Conservation (phyloP, 257 asterid genomes). For the Handroanthus guayacan region DNA sequence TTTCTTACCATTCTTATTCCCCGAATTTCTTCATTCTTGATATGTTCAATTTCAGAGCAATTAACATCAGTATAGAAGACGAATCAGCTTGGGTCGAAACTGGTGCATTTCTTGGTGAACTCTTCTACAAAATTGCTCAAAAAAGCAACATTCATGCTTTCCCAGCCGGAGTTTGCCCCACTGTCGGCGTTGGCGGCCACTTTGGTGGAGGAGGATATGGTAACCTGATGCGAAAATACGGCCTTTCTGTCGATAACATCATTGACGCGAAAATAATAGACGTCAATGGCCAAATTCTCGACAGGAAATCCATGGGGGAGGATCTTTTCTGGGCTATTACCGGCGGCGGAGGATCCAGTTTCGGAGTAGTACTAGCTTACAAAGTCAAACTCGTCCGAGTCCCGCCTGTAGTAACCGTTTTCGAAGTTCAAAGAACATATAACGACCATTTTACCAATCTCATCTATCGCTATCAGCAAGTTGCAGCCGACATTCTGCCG, state of each 20-base stretch:
- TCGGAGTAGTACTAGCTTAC: slow-evolving; percentile 43
- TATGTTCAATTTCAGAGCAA: slow-evolving; percentile 47
- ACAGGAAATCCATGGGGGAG: slow-evolving; percentile 53
- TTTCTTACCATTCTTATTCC: slow-evolving; percentile 42
- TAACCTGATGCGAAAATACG: slow-evolving; percentile 39
- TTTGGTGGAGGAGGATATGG: slow-evolving; percentile 50
- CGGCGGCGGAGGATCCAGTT: slow-evolving; percentile 51
- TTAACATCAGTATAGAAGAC: slow-evolving; percentile 30
- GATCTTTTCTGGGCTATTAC: slow-evolving; percentile 52
- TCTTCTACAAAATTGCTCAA: slow-evolving; percentile 46
- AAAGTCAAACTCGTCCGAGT: slow-evolving; percentile 42
- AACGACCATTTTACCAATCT: too few relatives aligned
- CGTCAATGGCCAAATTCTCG: slow-evolving; percentile 46
- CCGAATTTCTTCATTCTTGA: slow-evolving; percentile 43
- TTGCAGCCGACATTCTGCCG: slow-evolving; percentile 21
- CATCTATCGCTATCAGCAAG: slow-evolving; percentile 28
- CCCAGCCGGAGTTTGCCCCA: slow-evolving; percentile 56
- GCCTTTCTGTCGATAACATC: slow-evolving; percentile 49
- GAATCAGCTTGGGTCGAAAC: slow-evolving; percentile 49
- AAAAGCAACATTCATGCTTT: slow-evolving; percentile 41
- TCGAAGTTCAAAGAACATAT: slow-evolving; percentile 24
- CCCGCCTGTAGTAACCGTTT: slow-evolving; percentile 41
- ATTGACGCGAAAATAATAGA: slow-evolving; percentile 52
- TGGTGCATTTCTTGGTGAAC: slow-evolving; percentile 52
- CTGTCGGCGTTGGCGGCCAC: slow-evolving; percentile 58